Base-by-base conservation (phyloP, 768 basidiomycete genomes). In the Boletus rufocinnamomeus region DNA sequence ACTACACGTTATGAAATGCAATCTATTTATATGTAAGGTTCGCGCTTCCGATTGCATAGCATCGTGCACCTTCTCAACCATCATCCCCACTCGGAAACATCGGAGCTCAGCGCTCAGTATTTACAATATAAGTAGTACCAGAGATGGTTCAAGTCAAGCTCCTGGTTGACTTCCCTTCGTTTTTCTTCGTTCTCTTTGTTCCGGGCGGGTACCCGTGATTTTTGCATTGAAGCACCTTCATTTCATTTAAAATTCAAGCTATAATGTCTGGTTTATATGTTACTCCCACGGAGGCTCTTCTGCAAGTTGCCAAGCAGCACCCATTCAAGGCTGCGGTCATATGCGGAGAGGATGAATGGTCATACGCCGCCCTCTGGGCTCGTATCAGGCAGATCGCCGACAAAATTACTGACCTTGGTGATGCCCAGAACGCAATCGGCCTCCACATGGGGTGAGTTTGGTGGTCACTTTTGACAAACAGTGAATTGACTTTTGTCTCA, bases 331-430 rank as follows among this genome's bases (percentile, higher is more conserved):
- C 32, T 47, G 70, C 69, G 11, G 64, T 72, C 40, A 64, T 57
- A 34, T 50, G 57, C n/a, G 62, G 52, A 59, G 56, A 40, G 43
- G 52, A 60, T 46, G 54, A 62, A 62, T 72, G 70, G 70, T 67
- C 69, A 49, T 72, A 72, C n/a, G 67, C 66, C 47, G 71, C 67
- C 52, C 62, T 72, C n/a, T 72, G 71, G 70, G 62, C 66, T 52
- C 70, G 70, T 47, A 63, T 72, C 54, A 62, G 65, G 56, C 59
- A 63, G 51, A 65, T 72, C 13, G 63, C 70, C 16, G 63, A 67
- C 51, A 56, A 56, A 50, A 63, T 72, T 21, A 30, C 43, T 40
- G 50, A 38, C 35, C 57, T 70, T 41, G 63, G 62, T 51, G 40
- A 50, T 45, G 40, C 60, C 44, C 46, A 62, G 49, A 50, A 58